Evolutionary conservation across 352 stramenopile species (phyloP), one percentile per base, ranked within the genome.

Genomic region (Phytophthora meadii): DNA sequence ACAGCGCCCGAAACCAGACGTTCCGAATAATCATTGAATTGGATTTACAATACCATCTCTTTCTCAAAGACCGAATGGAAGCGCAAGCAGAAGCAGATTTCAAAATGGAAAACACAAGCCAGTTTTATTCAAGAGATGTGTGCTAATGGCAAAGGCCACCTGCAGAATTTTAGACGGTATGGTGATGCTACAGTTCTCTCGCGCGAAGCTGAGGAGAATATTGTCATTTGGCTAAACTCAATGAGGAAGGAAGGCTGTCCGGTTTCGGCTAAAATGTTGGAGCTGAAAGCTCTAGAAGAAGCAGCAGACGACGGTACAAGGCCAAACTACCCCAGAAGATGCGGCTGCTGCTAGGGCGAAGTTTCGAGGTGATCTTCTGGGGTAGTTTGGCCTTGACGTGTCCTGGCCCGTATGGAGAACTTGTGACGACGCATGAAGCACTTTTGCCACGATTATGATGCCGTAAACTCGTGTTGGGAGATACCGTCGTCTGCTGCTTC

Each of bases 381-480:
- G 10, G 44, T 63, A 2, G 24, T 55, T 30, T 63, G 45, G 5
- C 45, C 55, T 39, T 63, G 55, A 9, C 34, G 55, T 11, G 55
- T 54, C 3, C 44, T 12, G 4, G 44, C 34, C 4, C 44, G 22
- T 5, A 55, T 30, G 2, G 55, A 55, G 3, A 60, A 5, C 8
- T 41, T 41, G 39, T 50, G 52, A n/a, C 52, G 6, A 2, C 54
- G 44, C n/a, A 62, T 22, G 12, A 60, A 52, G 9, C n/a, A 1
- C 3, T 5, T 14, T 8, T n/a, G 22, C 41, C 53, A 39, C 0
- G 41, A 55, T 15, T 50, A 30, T 2, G 55, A 55, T 11, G 44
- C 55, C 1, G 5, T 50, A 15, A 63, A 63, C 12, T 3, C 2
- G 1, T 50, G 32, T 1, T 0, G 2, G 7, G 22, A n/a, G 1